These are phyloP conservation scores for Smallanthus sonchifolius DNA, from an alignment of 129 eudicot species.

Conservation along the genomic window DNA sequence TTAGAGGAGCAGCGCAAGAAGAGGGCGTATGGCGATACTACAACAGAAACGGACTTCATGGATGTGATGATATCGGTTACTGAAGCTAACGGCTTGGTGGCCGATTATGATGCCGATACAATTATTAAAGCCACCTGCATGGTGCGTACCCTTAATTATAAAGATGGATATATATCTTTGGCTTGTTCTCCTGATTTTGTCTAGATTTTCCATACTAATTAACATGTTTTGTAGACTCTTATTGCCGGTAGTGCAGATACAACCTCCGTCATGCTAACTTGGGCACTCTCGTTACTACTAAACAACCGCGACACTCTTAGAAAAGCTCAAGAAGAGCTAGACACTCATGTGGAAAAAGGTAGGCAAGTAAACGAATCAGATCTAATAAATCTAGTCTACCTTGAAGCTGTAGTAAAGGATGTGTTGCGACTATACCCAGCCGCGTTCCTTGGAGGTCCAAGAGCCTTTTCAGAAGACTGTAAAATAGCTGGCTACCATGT, in stretches of 20 bases:
- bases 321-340: constrained; percentile 21
- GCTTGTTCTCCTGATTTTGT: background rate
- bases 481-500: constrained; percentile 4
- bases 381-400: background rate
- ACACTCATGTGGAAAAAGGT: background rate
- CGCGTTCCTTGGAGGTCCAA: constrained; percentile 3
- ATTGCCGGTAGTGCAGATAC: background rate
- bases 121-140: constrained; percentile 22
- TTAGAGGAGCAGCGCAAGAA: constrained; percentile 15
- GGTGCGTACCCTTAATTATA: background rate
- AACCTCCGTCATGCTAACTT: constrained; percentile 5
- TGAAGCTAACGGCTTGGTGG: background rate
- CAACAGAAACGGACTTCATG: constrained; percentile 10
- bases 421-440: constrained; percentile 2
- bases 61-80: constrained; percentile 18
- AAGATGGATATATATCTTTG: background rate
- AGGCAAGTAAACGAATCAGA: constrained; percentile 7
- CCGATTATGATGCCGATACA: constrained; percentile 10
- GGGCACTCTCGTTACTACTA: constrained; percentile 16
- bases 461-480: background rate
- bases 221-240: background rate
- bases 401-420: background rate
- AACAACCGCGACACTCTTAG: constrained; percentile 14
- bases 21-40: background rate
- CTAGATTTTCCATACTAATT: background rate